A percentile compares a stretch with the other conserved stretches of the same genome.
phyloP scores from a whole-genome alignment of 495 filamentous ascomycete genomes.

The Astrothelium macrocarpum region DNA sequence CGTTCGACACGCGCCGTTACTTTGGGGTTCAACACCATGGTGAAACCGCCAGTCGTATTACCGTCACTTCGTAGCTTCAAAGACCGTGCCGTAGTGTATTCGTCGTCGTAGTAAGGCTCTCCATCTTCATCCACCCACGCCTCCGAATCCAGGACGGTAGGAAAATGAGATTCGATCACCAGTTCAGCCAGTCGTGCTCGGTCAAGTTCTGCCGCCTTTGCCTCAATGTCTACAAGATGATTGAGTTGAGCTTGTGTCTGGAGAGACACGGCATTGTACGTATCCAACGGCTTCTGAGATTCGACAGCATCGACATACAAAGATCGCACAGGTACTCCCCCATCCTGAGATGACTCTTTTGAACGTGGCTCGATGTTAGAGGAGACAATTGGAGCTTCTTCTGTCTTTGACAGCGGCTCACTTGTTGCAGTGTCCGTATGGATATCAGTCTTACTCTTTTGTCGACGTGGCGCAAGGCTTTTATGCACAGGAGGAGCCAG shows the following conservation, averaged over 20 bases:
- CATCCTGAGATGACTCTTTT: neutral
- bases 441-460: constrained; percentile 1
- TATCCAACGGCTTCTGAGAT: neutral
- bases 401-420: neutral
- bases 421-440: neutral
- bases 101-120: constrained; percentile 73
- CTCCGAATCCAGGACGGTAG: constrained; percentile 47
- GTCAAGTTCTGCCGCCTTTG: constrained; percentile 20
- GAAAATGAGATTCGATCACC: constrained; percentile 14
- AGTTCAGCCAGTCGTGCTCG: constrained; percentile 23
- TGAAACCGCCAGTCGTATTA: constrained; percentile 67
- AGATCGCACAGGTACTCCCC: neutral
- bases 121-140: constrained; percentile 54
- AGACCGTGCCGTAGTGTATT: constrained; percentile 67
- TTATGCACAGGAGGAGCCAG: constrained; percentile 24
- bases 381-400: neutral
- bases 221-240: constrained; percentile 24
- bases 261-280: constrained; percentile 5
- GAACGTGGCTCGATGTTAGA: neutral
- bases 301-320: constrained; percentile 3
- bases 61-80: constrained; percentile 58
- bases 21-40: constrained; percentile 63
- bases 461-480: constrained; percentile 21
- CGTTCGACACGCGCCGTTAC: constrained; percentile 49
- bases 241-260: constrained; percentile 16